These are phyloP conservation scores for Erodium texanum DNA, from an alignment of 441 rosid species.

Conservation along the genomic window DNA sequence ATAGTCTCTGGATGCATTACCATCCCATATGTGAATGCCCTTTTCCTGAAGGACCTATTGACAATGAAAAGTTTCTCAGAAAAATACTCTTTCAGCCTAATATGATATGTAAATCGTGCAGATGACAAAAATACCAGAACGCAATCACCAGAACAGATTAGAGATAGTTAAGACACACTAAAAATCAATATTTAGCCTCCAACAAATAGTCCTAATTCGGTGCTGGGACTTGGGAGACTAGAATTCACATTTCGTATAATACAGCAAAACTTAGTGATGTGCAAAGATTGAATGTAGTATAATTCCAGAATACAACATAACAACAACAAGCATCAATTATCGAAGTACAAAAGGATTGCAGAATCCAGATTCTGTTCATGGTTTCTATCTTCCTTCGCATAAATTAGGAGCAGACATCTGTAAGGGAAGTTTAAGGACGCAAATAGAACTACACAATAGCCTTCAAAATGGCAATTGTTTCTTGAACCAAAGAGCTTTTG, in stretches of 20 bases:
- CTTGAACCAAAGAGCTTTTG: no score
- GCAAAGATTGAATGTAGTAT: background rate
- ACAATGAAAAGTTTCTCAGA: background rate
- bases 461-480: no score
- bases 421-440: background rate
- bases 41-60: constrained; percentile 75
- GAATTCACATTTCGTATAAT: background rate
- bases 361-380: background rate
- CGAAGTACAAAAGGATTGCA: no score
- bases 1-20: constrained; percentile 87
- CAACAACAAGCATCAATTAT: background rate
- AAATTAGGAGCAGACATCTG: background rate
- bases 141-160: background rate
- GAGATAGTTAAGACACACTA: background rate
- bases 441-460: background rate
- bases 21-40: constrained; percentile 83
- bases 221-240: background rate
- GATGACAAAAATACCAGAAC: background rate
- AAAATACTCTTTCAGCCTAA: no score
- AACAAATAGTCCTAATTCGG: background rate
- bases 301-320: background rate
- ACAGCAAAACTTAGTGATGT: background rate
- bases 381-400: background rate
- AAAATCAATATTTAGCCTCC: background rate
- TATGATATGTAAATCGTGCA: no score